Percentiles rank a stretch among this genome's conserved stretches.
Evolutionary conservation across 805 yeast species (phyloP).

Genomic region (Suhomyces xylopsoci): DNA sequence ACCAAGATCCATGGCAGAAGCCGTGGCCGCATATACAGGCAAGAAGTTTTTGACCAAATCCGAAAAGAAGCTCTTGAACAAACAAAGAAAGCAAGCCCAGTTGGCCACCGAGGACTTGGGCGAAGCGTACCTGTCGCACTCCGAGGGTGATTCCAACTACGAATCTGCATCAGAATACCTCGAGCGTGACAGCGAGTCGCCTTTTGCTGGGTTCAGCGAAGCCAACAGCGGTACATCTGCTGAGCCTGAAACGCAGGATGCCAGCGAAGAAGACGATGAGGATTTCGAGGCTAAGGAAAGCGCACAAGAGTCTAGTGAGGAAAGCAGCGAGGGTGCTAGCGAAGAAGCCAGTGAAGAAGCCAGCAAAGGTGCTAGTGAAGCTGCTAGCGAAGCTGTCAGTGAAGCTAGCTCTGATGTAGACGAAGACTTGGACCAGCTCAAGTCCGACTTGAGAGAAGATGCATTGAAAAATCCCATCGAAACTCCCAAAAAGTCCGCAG

Average conservation of each 20-base stretch:
- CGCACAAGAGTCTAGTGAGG: neutral
- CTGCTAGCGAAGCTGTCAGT: conserved; percentile 12
- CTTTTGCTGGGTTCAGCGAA: conserved; percentile 11
- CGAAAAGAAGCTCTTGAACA: conserved; percentile 32
- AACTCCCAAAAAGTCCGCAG: conserved; percentile 3
- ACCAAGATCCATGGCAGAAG: conserved; percentile 55
- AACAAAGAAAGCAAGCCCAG: conserved; percentile 21
- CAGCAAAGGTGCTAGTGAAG: neutral
- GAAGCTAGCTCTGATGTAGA: conserved; percentile 26
- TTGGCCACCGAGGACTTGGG: conserved; percentile 14
- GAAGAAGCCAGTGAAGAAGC: neutral
- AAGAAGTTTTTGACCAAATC: conserved; percentile 50
- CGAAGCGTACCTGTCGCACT: conserved; percentile 15
- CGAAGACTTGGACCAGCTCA: conserved; percentile 8
- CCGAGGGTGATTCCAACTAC: conserved; percentile 22
- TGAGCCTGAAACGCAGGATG: conserved; percentile 3
- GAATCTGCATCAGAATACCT: conserved; percentile 34
- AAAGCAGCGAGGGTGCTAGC: neutral
- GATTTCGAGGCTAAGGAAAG: conserved; percentile 7
- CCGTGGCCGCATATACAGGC: conserved; percentile 56
- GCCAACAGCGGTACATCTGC: neutral
- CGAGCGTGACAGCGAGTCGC: conserved; percentile 11
- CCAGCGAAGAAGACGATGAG: conserved; percentile 1
- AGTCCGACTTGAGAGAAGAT: conserved; percentile 16
- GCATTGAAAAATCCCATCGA: conserved; percentile 3